A percentile compares a stretch with the other conserved stretches of the same genome.
Evolutionary conservation across 2,329 filamentous ascomycete genomes (phyloP).

Genomic region (Thielaviopsis musarum): DNA sequence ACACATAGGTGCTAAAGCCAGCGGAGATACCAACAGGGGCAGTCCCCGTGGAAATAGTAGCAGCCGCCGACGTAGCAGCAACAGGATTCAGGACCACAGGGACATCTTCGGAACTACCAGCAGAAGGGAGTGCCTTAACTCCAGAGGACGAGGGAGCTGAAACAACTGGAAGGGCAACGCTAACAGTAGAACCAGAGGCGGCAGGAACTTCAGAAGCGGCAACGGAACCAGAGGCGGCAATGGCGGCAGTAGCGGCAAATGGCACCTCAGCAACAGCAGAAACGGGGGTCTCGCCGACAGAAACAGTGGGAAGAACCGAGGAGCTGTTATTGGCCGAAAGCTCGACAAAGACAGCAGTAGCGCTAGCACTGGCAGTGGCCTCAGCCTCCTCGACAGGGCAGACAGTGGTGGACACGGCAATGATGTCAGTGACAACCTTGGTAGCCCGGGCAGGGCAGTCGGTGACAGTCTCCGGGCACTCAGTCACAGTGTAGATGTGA

Average conservation of each 20-base stretch:
- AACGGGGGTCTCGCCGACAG: neutral
- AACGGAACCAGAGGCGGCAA: neutral
- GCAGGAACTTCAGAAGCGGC: neutral
- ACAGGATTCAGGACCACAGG: neutral
- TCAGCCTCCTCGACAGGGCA: constrained; percentile 19
- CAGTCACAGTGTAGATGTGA: constrained; percentile 42
- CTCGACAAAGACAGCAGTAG: neutral
- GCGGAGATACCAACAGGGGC: neutral
- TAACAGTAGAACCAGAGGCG: neutral
- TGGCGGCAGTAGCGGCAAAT: neutral
- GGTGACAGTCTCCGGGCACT: constrained; percentile 41
- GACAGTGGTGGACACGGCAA: constrained; percentile 24
- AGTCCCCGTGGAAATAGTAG: neutral
- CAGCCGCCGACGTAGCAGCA: neutral
- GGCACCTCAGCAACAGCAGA: neutral
- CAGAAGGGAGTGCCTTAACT: neutral
- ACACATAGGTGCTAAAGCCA: neutral
- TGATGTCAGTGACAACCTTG: constrained; percentile 21
- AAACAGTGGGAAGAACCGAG: neutral
- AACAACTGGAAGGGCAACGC: neutral
- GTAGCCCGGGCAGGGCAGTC: constrained; percentile 37
- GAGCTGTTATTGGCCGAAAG: neutral
- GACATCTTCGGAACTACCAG: neutral
- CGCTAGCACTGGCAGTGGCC: neutral
- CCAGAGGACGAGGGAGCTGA: neutral